A percentile compares a stretch with the other conserved stretches of the same genome.
phyloP scores from a whole-genome alignment of 176 grass and related monocot genomes.

The Chloris gayana region DNA sequence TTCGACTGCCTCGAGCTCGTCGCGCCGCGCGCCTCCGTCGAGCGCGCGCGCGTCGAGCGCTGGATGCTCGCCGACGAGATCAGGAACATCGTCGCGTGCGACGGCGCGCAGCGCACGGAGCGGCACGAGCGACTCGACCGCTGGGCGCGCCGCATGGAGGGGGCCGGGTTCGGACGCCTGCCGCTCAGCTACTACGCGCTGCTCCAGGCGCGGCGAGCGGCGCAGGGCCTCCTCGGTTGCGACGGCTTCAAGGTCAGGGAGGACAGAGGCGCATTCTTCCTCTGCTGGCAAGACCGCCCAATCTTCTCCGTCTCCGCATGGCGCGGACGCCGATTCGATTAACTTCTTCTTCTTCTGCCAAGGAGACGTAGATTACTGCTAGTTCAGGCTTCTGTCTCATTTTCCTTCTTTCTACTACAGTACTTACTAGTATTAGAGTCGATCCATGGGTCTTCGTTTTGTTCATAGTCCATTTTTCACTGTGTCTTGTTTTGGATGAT shows the following conservation, averaged over 20 bases:
- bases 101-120: constrained; percentile 71
- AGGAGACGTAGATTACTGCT: not conserved
- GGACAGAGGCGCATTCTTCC: constrained; percentile 70
- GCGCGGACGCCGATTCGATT: constrained; percentile 80
- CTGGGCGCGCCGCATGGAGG: constrained; percentile 67
- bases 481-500: too few species aligned
- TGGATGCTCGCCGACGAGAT: constrained; percentile 84
- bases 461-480: too few species aligned
- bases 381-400: not conserved
- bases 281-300: constrained; percentile 87
- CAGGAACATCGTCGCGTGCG: constrained; percentile 83
- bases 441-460: too few species aligned
- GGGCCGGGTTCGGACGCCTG: constrained; percentile 52
- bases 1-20: constrained; percentile 89
- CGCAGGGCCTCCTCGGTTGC: constrained; percentile 70
- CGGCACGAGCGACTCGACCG: constrained; percentile 80
- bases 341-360: constrained; percentile 42
- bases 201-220: constrained; percentile 65
- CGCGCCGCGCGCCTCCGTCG: constrained; percentile 62
- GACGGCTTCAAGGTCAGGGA: constrained; percentile 74
- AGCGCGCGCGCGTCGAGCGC: constrained; percentile 81
- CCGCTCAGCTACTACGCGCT: constrained; percentile 74
- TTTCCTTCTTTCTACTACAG: not conserved
- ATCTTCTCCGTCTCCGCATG: constrained; percentile 90
- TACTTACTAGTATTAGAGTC: not conserved